These are phyloP conservation scores for Phaeodactylum tricornutum DNA, from an alignment of 108 stramenopile species.

Conservation along the genomic window DNA sequence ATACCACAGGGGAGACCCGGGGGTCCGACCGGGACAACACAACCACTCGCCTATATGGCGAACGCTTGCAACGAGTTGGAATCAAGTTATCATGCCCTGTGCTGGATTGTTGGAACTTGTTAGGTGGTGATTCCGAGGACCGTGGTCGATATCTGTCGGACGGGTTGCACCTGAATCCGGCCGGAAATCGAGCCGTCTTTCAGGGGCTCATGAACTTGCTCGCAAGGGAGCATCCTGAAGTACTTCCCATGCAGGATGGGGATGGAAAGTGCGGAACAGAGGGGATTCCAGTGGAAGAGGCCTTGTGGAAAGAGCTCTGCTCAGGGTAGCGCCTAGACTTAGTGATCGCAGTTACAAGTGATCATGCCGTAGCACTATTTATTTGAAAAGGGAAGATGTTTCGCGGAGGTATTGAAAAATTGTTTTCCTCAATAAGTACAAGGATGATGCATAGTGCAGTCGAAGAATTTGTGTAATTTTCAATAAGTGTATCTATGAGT, in stretches of 20 bases:
- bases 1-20: too few relatives aligned
- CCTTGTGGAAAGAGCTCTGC: slow-evolving; percentile 27
- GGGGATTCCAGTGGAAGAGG: slow-evolving; percentile 27
- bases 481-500: too few relatives aligned
- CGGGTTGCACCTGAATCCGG: slow-evolving; percentile 55
- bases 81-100: slow-evolving; percentile 23
- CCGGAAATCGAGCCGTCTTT: slow-evolving; percentile 42
- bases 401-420: too few relatives aligned
- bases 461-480: too few relatives aligned
- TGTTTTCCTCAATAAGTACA: too few relatives aligned
- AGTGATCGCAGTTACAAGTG: too few relatives aligned
- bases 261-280: slow-evolving; percentile 11
- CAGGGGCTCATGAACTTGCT: slow-evolving; percentile 36
- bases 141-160: slow-evolving; percentile 35
- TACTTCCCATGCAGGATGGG: slow-evolving; percentile 25
- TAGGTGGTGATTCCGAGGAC: slow-evolving; percentile 25
- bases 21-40: slow-evolving; percentile 36
- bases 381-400: too few relatives aligned
- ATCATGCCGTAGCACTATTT: too few relatives aligned
- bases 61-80: slow-evolving; percentile 25
- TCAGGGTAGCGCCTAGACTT: too few relatives aligned
- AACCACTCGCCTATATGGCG: slow-evolving; percentile 36
- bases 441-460: too few relatives aligned
- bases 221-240: slow-evolving; percentile 22
- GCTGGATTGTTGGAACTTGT: slow-evolving; percentile 37